These are phyloP conservation scores for Sclerotinia borealis DNA, from an alignment of 2,329 filamentous ascomycete species.

Conservation along the genomic window DNA sequence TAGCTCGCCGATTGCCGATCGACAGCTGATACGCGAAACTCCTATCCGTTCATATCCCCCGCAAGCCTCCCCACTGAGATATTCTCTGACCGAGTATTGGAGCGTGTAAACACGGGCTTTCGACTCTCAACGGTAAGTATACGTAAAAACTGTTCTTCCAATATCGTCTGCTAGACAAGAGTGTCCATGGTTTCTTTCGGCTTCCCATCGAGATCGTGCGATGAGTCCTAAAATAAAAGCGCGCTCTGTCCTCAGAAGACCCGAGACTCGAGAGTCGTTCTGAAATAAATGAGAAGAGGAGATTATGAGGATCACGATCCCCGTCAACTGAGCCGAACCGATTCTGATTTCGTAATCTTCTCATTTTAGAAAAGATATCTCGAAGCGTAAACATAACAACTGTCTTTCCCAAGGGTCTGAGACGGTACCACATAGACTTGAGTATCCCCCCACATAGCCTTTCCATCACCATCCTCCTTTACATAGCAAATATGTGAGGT, in stretches of 20 bases:
- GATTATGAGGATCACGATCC: neutral
- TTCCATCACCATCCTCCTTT: too few relatives aligned
- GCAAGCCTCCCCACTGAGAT: neutral
- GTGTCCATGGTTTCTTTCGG: neutral
- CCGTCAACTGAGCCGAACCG: neutral
- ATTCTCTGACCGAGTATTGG: neutral
- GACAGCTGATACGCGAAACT: neutral
- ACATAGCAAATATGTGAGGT: too few relatives aligned
- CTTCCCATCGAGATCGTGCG: neutral
- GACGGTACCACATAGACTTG: too few relatives aligned
- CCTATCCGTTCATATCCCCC: too few relatives aligned
- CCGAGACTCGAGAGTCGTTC: neutral
- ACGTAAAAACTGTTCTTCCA: neutral
- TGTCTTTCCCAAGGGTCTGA: too few relatives aligned
- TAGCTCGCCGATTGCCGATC: neutral
- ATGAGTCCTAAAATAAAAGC: neutral
- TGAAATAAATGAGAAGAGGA: neutral
- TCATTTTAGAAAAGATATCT: too few relatives aligned
- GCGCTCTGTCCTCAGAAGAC: neutral
- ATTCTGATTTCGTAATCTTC: too few relatives aligned
- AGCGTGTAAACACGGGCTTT: neutral
- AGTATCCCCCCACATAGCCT: too few relatives aligned
- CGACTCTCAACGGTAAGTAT: neutral
- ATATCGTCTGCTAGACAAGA: neutral
- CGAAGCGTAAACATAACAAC: too few relatives aligned